A percentile compares a stretch with the other conserved stretches of the same genome.
Conservation (phyloP, 1,284 basidiomycete species). For the Lentinus polychrous region DNA sequence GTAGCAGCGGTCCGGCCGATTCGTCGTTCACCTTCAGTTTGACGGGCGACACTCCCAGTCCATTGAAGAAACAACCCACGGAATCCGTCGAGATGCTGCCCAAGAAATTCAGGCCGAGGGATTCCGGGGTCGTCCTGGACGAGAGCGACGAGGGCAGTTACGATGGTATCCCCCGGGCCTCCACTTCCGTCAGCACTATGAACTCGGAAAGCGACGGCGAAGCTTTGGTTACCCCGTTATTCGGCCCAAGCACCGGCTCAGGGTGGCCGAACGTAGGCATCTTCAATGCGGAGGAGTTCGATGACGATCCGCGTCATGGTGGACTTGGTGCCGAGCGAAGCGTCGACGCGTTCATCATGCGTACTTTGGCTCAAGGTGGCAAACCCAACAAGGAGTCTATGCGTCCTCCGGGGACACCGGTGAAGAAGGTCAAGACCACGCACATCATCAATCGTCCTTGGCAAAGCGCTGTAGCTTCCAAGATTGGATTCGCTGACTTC, state of each 20-base stretch:
- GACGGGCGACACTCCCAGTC: slow-evolving; percentile 51
- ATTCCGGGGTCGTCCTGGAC: slow-evolving; percentile 56
- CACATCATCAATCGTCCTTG: slow-evolving; percentile 59
- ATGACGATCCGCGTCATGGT: slow-evolving; percentile 8
- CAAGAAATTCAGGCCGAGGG: slow-evolving; percentile 65
- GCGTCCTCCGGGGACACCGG: slow-evolving; percentile 70
- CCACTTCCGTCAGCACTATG: slow-evolving; percentile 54
- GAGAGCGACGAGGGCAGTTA: slow-evolving; percentile 46
- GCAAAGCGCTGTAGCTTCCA: slow-evolving; percentile 69
- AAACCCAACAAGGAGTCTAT: slow-evolving; percentile 44
- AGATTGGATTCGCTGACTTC: slow-evolving; percentile 53
- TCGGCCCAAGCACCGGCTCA: slow-evolving; percentile 43
- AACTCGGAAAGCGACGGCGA: slow-evolving; percentile 49
- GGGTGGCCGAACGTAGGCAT: slow-evolving; percentile 58
- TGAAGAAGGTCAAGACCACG: slow-evolving; percentile 62
- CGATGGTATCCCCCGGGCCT: slow-evolving; percentile 41
- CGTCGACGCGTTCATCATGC: slow-evolving; percentile 65
- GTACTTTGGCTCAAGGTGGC: slow-evolving; percentile 56
- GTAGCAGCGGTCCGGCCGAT: slow-evolving; percentile 24
- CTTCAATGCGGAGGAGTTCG: slow-evolving; percentile 31
- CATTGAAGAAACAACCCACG: slow-evolving; percentile 35
- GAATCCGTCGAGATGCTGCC: slow-evolving; percentile 35
- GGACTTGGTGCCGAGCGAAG: slow-evolving; percentile 27
- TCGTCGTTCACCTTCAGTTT: slow-evolving; percentile 52
- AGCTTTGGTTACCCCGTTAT: slow-evolving; percentile 60